A percentile compares a stretch with the other conserved stretches of the same genome.
Conservation (phyloP, 768 basidiomycete species). For the Serpula lacrymans region DNA sequence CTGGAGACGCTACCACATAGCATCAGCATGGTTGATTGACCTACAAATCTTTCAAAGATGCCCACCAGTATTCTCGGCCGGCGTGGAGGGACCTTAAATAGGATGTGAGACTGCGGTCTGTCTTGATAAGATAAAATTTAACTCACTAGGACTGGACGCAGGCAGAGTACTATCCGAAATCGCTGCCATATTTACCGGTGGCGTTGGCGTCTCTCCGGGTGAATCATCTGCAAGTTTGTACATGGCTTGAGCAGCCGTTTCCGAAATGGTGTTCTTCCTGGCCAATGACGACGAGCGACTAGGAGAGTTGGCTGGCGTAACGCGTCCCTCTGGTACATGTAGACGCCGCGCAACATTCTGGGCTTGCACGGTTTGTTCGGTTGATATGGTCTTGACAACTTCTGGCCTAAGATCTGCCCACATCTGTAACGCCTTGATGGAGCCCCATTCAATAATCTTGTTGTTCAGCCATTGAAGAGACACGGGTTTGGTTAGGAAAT, state of each 20-base stretch:
- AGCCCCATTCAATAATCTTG: slow-evolving; percentile 99
- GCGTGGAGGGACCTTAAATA: no score
- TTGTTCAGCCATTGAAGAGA: slow-evolving; percentile 93
- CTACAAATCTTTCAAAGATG: no score
- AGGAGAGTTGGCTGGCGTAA: slow-evolving; percentile 32
- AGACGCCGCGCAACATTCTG: slow-evolving; percentile 44
- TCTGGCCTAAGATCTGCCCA: slow-evolving; percentile 82
- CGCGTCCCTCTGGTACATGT: slow-evolving; percentile 47
- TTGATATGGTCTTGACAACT: slow-evolving; percentile 42
- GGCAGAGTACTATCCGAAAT: no score
- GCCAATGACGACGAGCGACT: slow-evolving; percentile 38
- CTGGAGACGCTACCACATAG: no score
- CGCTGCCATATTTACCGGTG: no score
- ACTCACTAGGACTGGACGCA: no score
- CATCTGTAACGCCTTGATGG: slow-evolving; percentile 91
- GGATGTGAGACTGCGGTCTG: no score
- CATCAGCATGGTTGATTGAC: no score
- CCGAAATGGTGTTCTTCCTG: no score
- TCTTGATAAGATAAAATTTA: no score
- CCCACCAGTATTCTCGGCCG: no score
- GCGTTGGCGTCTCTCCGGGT: background rate
- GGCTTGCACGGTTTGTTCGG: slow-evolving; percentile 46
- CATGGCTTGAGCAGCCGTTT: no score
- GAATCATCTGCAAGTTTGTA: background rate
- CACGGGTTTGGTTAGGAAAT: slow-evolving; percentile 97